Base-by-base conservation (phyloP, 2,329 filamentous ascomycete species). In the Botrytis squamosa region DNA sequence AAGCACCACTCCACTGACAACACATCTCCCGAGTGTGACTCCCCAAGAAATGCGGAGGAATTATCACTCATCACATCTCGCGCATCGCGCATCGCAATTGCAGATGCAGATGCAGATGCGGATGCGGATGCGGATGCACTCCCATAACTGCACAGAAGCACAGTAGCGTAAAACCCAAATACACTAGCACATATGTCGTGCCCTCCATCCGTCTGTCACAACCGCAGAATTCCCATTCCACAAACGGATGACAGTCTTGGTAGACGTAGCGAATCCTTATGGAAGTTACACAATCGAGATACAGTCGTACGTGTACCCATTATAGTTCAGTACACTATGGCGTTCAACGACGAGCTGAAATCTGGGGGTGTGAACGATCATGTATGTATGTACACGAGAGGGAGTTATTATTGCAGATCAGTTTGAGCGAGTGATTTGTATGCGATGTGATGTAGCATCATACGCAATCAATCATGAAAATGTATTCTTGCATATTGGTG, bases 171-270 rank as follows among this genome's bases (percentile, higher is more conserved):
- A 4, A 25, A 44, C 10, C 14, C 40, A 18, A 55, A 33, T 5
- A 9, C 29, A 38, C 40, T 42, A 57, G 8, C 18, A 20, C 22
- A 36, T 7, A 66, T 55, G 33, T 40, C 25, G 33, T 40, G 25
- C 1, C 16, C 16, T 7, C 16, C 18, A 44, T 64, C n/a, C 6
- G 9, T 6, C 7, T 1, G 0, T 29, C 6, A 4, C n/a, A 25
- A 16, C 1, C 14, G 52, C 12, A 12, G 38, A n/a, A 52, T 22
- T 14, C 8, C n/a, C 5, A 25, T 52, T 33, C 49, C 36, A 67
- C 65, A 33, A 40, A 10, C 9, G 8, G 8, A 52, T 9, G 9
- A 4, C n/a, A 20, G 7, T 4, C 22, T 55, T 16, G 33, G 65
- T 66, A 10, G 12, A 52, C 25, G 33, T 16, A n/a, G 8, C 38